Evolutionary conservation across 108 stramenopile genomes (phyloP), one percentile per base, ranked within the genome.

Genomic region (Cyclotella choctawhatcheeana): DNA sequence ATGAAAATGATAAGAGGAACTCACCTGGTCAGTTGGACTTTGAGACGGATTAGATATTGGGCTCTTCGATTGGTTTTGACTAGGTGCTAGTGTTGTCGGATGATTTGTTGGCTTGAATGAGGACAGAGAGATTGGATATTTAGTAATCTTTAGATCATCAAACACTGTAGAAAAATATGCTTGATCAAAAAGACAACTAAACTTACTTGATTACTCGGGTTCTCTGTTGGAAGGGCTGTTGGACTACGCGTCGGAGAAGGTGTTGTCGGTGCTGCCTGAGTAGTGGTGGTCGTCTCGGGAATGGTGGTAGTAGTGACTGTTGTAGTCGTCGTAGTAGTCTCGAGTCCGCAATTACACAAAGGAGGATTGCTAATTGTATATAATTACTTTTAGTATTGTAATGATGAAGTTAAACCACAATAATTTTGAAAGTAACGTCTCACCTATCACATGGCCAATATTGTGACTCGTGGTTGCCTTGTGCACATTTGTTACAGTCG

Each of bases 381-480:
- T n/a, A n/a, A n/a, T n/a, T n/a, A n/a, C n/a, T n/a, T n/a, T n/a
- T n/a, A n/a, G n/a, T n/a, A n/a, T n/a, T n/a, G n/a, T n/a, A n/a
- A n/a, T n/a, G n/a, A n/a, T n/a, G n/a, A n/a, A n/a, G n/a, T n/a
- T n/a, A n/a, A n/a, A n/a, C n/a, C n/a, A n/a, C n/a, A n/a, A n/a
- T n/a, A n/a, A n/a, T n/a, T n/a, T n/a, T n/a, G n/a, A n/a, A n/a
- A n/a, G n/a, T n/a, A n/a, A n/a, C n/a, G n/a, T n/a, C n/a, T n/a
- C n/a, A n/a, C n/a, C 58, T 60, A 60, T 60, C 31, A 31, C 58
- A 60, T 4, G 58, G 58, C 58, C 58, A 60, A 34, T 60, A 60
- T 60, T 31, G 29, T 32, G 58, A 60, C 34, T 60, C 58, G 20
- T 33, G 31, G 34, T 60, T 60, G 3, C 20, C 21, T 60, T 18